phyloP scores from a whole-genome alignment of 345 rosid genomes.

The Salix koriyanagi region DNA sequence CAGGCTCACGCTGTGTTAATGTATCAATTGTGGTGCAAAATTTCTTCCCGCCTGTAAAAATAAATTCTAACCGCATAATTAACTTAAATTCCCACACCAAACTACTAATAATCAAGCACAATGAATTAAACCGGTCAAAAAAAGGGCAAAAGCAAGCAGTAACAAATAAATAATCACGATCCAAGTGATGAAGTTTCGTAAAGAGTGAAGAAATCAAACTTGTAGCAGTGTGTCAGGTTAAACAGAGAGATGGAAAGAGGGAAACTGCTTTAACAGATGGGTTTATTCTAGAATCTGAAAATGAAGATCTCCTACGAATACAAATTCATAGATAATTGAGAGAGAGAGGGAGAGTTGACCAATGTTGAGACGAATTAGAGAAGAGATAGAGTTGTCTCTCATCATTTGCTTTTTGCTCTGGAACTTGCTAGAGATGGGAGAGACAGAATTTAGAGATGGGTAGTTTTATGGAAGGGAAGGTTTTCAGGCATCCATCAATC shows the following conservation, averaged over 20 bases:
- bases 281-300: not conserved
- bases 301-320: not conserved
- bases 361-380: conserved; percentile 71
- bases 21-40: conserved; percentile 77
- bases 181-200: no score
- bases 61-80: not conserved
- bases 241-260: not conserved
- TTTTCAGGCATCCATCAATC: not conserved
- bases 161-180: no score
- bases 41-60: conserved; percentile 72
- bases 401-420: conserved; percentile 20
- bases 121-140: not conserved
- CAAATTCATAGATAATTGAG: not conserved
- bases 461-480: not conserved
- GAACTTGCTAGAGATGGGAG: not conserved
- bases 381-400: conserved; percentile 35
- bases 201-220: no score
- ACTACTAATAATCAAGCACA: not conserved
- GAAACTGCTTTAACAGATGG: not conserved
- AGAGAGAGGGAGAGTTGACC: conserved; percentile 36
- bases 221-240: not conserved
- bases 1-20: conserved; percentile 79
- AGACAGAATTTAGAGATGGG: not conserved
- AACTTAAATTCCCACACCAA: not conserved
- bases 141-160: no score